phyloP scores from a whole-genome alignment of 2,329 filamentous ascomycete genomes.

The Colletotrichum liriopes region DNA sequence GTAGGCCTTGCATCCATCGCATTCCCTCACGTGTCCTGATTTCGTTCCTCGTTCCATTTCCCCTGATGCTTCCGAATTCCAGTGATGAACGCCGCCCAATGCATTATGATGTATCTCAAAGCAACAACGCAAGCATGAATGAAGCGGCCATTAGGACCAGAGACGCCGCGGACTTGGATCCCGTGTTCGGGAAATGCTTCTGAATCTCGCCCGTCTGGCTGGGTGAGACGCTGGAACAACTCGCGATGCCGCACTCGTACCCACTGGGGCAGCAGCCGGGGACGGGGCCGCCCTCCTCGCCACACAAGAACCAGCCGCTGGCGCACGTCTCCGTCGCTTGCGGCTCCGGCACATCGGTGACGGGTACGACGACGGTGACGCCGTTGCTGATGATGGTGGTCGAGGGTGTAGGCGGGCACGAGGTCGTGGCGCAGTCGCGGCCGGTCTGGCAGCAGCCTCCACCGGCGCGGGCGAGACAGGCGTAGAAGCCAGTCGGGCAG shows the following conservation, averaged over 20 bases:
- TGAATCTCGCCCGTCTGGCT: constrained; percentile 71
- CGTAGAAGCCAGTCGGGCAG: constrained; percentile 94
- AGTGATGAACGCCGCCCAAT: constrained; percentile 34
- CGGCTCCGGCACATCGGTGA: constrained; percentile 61
- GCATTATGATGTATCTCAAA: constrained; percentile 21
- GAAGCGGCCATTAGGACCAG: neutral
- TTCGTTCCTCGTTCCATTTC: neutral
- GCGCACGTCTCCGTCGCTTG: constrained; percentile 73
- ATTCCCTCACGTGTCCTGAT: neutral
- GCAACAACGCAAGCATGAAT: constrained; percentile 14
- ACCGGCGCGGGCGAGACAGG: constrained; percentile 87
- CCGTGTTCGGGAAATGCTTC: constrained; percentile 62
- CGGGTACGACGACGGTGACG: constrained; percentile 79
- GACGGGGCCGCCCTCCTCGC: constrained; percentile 69
- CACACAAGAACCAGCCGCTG: constrained; percentile 83
- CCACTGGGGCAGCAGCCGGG: constrained; percentile 89
- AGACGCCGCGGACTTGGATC: neutral
- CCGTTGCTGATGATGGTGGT: constrained; percentile 79
- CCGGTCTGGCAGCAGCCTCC: constrained; percentile 91
- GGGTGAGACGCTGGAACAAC: constrained; percentile 74
- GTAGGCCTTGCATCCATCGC: neutral
- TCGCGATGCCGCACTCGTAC: constrained; percentile 80
- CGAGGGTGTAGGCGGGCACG: constrained; percentile 75
- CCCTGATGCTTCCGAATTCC: neutral
- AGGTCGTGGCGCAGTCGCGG: constrained; percentile 85